Conservation (phyloP, 1,284 basidiomycete genomes). For the Ceratobasidium sp. region DNA sequence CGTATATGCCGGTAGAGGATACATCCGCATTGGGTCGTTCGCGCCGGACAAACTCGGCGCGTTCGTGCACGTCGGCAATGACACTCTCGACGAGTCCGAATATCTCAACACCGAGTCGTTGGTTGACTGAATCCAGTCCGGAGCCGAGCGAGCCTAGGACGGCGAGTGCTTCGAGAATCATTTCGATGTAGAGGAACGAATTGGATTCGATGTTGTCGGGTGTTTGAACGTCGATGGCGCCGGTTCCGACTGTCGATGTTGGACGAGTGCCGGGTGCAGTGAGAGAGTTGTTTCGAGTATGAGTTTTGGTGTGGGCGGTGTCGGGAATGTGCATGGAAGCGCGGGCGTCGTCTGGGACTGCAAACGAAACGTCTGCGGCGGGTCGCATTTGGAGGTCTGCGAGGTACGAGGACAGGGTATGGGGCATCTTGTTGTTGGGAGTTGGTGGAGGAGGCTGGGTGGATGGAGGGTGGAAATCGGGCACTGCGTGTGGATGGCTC, state of each 20-base stretch:
- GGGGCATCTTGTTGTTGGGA: slow-evolving; percentile 42
- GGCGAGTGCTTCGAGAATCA: slow-evolving; percentile 89
- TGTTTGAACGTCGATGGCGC: slow-evolving; percentile 38
- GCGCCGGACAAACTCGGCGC: slow-evolving; percentile 71
- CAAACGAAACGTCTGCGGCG: slow-evolving; percentile 76
- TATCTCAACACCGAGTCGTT: slow-evolving; percentile 86
- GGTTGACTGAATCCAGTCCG: slow-evolving; percentile 84
- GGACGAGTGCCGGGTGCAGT: slow-evolving; percentile 41
- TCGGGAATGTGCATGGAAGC: slow-evolving; percentile 46
- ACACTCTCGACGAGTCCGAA: slow-evolving; percentile 87
- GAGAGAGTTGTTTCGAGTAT: slow-evolving; percentile 40
- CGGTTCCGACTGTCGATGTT: slow-evolving; percentile 42
- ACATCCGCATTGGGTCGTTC: slow-evolving; percentile 51
- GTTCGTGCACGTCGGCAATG: slow-evolving; percentile 89
- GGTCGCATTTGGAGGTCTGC: slow-evolving; percentile 74
- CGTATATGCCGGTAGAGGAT: slow-evolving; percentile 13
- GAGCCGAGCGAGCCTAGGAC: slow-evolving; percentile 88
- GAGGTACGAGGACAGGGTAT: slow-evolving; percentile 51
- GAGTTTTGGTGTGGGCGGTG: slow-evolving; percentile 44
- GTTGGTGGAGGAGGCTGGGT: slow-evolving; percentile 54
- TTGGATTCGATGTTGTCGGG: slow-evolving; percentile 83
- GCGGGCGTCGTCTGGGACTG: slow-evolving; percentile 65
- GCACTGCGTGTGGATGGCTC: slow-evolving; percentile 54
- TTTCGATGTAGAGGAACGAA: slow-evolving; percentile 94
- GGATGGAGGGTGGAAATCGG: slow-evolving; percentile 62